Base-by-base conservation (phyloP, 345 rosid species). In the Moringa oleifera region DNA sequence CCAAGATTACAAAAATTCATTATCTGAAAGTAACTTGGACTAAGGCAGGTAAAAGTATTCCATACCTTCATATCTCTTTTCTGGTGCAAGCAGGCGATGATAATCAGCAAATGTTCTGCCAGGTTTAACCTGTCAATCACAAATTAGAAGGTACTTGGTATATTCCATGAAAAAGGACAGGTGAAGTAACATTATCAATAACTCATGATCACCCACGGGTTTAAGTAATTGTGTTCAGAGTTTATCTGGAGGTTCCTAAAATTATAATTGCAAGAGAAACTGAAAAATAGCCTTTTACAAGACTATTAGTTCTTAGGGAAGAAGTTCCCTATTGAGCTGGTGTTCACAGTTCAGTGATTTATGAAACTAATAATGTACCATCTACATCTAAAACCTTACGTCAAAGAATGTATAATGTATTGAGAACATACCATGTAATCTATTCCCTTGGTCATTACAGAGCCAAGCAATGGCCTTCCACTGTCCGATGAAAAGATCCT, bases 401-500 rank as follows among this genome's bases (percentile, higher is more conserved):
- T 28, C 8, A 15, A 41, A 41, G 12, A 63, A 64, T 50, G 53
- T 23, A 51, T 64, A 33, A 18, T 49, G 53, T 25, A 25, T 16
- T 17, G 41, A 23, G 56, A 53, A 66, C 41, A 52, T 74, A 90
- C 97, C 73, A 88, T 86, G 75, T 85, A 80, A 75, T 93, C 86
- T 64, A 94, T 86, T 76, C 90, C 96, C 65, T 74, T 73, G 67
- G 90, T 71, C 22, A 63, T 72, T 73, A 90, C 75, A 58, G 63
- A 63, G 6, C 92, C 96, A 71, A 89, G 92, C 25, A 90, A 76
- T 17, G 96, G 92, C 74, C 78, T 88, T 77, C 92, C 92, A 51
- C 75, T 69, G 68, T 83, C 85, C 22, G 86, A 77, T 59, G 99
- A 88, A 79, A 80, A 88, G 65, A 93, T 82, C 75, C 90, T 78